Conservation (phyloP, 768 basidiomycete genomes). For the Kwoniella heveanensis region DNA sequence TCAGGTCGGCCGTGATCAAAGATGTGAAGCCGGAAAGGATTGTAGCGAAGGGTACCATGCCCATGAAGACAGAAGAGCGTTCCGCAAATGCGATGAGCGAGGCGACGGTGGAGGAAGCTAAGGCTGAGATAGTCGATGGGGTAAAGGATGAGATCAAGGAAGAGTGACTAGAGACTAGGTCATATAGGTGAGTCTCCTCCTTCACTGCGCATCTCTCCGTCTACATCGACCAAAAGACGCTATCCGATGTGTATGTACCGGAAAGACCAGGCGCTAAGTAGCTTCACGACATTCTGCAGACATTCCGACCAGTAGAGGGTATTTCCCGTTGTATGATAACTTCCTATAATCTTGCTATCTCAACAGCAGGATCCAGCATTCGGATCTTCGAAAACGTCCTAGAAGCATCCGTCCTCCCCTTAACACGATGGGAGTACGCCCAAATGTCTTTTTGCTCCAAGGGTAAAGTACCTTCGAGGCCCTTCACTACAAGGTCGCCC, state of each 20-base stretch:
- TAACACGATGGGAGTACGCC: slow-evolving; percentile 1
- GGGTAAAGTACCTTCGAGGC: slow-evolving; percentile 5
- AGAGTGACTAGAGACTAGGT: not conserved
- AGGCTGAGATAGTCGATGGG: not conserved
- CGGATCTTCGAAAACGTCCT: slow-evolving; percentile 9
- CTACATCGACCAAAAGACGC: too few relatives aligned
- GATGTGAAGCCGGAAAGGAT: slow-evolving; percentile 10
- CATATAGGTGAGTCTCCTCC: not conserved
- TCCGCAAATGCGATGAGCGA: slow-evolving; percentile 11
- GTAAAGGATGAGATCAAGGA: slow-evolving; percentile 1
- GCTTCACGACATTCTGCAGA: too few relatives aligned
- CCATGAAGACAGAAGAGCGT: too few relatives aligned
- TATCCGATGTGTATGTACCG: too few relatives aligned
- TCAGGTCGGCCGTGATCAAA: slow-evolving; percentile 11
- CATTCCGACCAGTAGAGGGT: too few relatives aligned
- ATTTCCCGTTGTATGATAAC: not conserved
- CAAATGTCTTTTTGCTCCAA: slow-evolving; percentile 3
- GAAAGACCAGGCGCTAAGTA: too few relatives aligned
- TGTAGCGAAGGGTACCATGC: not conserved
- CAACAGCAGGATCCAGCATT: not conserved
- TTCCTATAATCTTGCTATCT: not conserved
- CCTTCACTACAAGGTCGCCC: not conserved
- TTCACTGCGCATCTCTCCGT: too few relatives aligned
- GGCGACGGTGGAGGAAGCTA: not conserved
- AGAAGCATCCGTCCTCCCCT: slow-evolving; percentile 3